Base-by-base conservation (phyloP, 1,139 yeast species). In the Protomyces gravidus region DNA sequence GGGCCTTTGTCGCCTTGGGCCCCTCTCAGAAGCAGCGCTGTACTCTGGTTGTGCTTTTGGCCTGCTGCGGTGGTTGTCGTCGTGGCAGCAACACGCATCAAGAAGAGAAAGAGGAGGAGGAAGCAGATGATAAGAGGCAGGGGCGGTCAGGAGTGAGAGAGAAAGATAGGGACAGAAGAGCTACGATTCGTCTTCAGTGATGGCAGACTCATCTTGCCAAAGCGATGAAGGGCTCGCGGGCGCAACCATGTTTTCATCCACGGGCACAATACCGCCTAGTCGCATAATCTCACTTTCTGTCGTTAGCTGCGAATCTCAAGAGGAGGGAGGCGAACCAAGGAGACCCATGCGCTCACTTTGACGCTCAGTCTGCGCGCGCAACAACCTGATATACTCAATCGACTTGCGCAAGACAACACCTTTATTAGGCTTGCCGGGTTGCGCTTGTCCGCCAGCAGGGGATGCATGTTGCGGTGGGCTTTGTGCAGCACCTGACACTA, bases 321-420 rank as follows among this genome's bases (percentile, higher is more conserved):
- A 23, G n/a, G n/a, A n/a, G n/a, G n/a, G n/a, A 15, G n/a, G 19
- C 15, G 13, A 33, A 33, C 63, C 64, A 23, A 66, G 57, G 39
- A 58, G 61, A 17, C 53, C 81, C 50, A 62, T 63, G 15, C 62
- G 55, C 36, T 61, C 51, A n/a, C 82, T 28, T 23, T 61, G 63
- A 61, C 81, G 81, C 68, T 89, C 97, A 63, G 89, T 87, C 62
- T 81, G 77, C 63, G 81, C 81, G 72, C 89, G 96, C 48, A 90
- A 74, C 66, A 76, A 76, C 64, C 83, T 84, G 58, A 90, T 83
- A 68, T 89, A 90, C 66, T 89, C 96, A 2, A 89, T 95, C 0
- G 94, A 82, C 67, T 87, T 85, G 19, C 89, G 80, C 64, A 90
- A 75, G 9, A 90, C 87, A 67, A 89, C 95, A 1, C 97, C 97